Evolutionary conservation across 83 land plant species (phyloP), one percentile per base, ranked within the genome.

Genomic region (Picea abies): DNA sequence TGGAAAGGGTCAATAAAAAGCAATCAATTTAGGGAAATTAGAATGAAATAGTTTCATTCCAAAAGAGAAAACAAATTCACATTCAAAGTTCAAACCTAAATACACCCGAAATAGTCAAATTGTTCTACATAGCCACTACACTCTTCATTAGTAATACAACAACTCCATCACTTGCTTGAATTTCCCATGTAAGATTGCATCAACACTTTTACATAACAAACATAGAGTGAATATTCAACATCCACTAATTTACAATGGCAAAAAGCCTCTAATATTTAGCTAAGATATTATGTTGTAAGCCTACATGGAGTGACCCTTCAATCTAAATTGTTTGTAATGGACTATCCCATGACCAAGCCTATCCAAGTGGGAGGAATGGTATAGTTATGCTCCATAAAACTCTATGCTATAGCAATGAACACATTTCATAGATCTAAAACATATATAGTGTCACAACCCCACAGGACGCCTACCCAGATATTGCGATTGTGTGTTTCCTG

Each of bases 91-190:
- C 61, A 22, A 71, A 91, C 96, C 94, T 91, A 84, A 91, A 94
- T 25, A 94, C 88, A 73, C 96, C 96, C 56, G 91, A 91, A 75
- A 94, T 88, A 1, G 96, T 92, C 37, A 92, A 62, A 1, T 91
- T 92, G 63, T 90, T 93, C 65, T 80, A 41, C 72, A 86, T 32
- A 4, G 96, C 96, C 22, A 90, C 63, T 79, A 86, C 81, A 83
- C 94, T 91, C 79, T 83, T 91, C 96, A 94, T 94, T 10, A 94
- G 89, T 2, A 94, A 92, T 4, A 94, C 96, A 72, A 91, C 96
- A 32, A 94, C 96, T 81, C 96, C 96, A 87, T 94, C 96, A 87
- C 92, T 94, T 35, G 79, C 96, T 94, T 20, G 96, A 88, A 79
- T 91, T 94, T 3, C 96, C 96, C 91, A 80, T 37, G n/a, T 61